Evolutionary conservation across 192 early-diverging fungal species (phyloP), one percentile per base, ranked within the genome.

Genomic region (Spinellus fusiger): DNA sequence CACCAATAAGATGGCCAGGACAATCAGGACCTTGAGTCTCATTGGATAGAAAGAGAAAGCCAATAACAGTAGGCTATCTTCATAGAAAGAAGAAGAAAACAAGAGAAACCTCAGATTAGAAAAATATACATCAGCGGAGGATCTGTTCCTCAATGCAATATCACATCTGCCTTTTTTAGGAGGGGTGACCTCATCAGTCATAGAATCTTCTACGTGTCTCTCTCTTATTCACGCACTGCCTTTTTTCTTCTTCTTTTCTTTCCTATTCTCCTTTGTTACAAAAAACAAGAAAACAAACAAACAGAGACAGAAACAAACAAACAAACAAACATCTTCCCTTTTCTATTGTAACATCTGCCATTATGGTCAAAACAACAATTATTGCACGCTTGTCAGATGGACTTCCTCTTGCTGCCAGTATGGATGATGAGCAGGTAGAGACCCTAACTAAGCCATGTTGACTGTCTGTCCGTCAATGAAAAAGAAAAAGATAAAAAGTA

Each of bases 351-450:
- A 33, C 5, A 0, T 48, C 16, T 49, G 15, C 13, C 49, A 53
- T 23, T n/a, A 97, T 97, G 96, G 91, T 98, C 48, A 88, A 90
- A 65, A 89, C 93, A 20, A 95, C 93, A 33, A 87, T 95, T 65
- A 95, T 98, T 67, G 92, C 92, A 38, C 88, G 96, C 61, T 83
- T 96, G 29, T 84, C 87, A 7, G 96, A 98, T 78, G 93, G 93
- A 5, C 80, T 96, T 46, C 93, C 93, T 3, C 80, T 98, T 51
- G 96, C 96, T 27, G 94, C 93, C 12, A 92, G 90, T 18, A 93
- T 97, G 84, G 94, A 97, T 74, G 94, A 98, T 71, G 92, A 90
- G 48, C 88, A 93, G 85, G 88, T 87, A 73, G 35, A 25, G 12
- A n/a, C 9, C 0, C 28, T 29, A 18, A 8, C 28, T 5, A 26